Evolutionary conservation across 805 yeast species (phyloP).

Genomic region (Starmera amethionina): DNA sequence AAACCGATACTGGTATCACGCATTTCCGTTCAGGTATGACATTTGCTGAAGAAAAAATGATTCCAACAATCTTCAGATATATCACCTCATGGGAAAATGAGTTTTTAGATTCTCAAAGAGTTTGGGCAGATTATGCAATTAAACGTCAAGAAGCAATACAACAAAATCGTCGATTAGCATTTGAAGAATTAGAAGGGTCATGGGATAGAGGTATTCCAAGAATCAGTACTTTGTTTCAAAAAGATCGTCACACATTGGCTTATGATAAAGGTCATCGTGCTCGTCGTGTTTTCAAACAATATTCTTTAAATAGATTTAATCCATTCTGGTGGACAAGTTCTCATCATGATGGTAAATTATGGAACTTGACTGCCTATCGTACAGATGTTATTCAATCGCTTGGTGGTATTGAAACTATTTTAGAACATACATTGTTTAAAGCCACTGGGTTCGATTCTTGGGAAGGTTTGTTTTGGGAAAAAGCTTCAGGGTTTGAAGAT

Average conservation of each 20-base stretch:
- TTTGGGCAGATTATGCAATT: slow-evolving; percentile 95
- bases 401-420: slow-evolving; percentile 93
- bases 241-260: slow-evolving; percentile 88
- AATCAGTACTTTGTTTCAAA: slow-evolving; percentile 89
- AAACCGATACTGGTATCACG: slow-evolving; percentile 89
- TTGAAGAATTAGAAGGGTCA: slow-evolving; percentile 86
- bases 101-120: slow-evolving; percentile 86
- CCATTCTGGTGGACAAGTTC: slow-evolving; percentile 97
- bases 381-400: slow-evolving; percentile 94
- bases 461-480: slow-evolving; percentile 99
- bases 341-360: slow-evolving; percentile 90
- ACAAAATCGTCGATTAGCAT: slow-evolving; percentile 76
- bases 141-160: slow-evolving; percentile 81
- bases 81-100: slow-evolving; percentile 96
- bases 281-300: slow-evolving; percentile 71
- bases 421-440: slow-evolving; percentile 89
- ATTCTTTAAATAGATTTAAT: slow-evolving; percentile 57
- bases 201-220: slow-evolving; percentile 98
- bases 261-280: slow-evolving; percentile 90
- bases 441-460: slow-evolving; percentile 97
- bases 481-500: slow-evolving; percentile 95
- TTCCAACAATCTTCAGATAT: slow-evolving; percentile 91
- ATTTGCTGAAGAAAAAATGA: slow-evolving; percentile 65
- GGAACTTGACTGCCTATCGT: slow-evolving; percentile 89
- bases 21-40: slow-evolving; percentile 93